phyloP scores from a whole-genome alignment of 192 early-diverging fungal genomes.

The Coemansia sp. region DNA sequence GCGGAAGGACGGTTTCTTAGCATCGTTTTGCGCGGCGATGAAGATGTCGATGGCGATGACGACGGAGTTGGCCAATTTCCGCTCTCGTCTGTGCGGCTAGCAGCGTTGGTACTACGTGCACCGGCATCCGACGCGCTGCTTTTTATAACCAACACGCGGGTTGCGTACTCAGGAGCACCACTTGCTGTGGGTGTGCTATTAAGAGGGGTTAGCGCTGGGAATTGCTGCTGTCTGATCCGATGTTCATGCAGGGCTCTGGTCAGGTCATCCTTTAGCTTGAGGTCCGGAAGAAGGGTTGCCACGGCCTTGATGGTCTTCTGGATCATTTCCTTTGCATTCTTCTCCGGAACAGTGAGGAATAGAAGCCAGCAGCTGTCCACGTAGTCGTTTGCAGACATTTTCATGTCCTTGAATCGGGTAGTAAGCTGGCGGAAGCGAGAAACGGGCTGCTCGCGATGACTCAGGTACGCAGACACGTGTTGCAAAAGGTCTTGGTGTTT shows the following conservation, averaged over 20 bases:
- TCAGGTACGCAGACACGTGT: constrained; percentile 46
- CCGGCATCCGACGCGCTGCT: not conserved
- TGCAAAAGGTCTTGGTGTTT: constrained; percentile 46
- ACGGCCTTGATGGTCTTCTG: constrained; percentile 43
- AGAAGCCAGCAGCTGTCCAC: constrained; percentile 48
- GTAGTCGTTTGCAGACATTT: constrained; percentile 33
- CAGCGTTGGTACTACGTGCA: not conserved
- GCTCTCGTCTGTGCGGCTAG: not conserved
- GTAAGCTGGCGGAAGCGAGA: constrained; percentile 47
- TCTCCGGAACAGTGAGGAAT: constrained; percentile 48
- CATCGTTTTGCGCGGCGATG: not conserved
- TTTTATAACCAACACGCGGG: constrained; percentile 42
- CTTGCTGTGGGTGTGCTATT: not conserved
- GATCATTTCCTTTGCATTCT: constrained; percentile 53
- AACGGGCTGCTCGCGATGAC: constrained; percentile 51
- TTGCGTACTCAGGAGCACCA: not conserved
- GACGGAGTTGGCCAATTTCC: constrained; percentile 12
- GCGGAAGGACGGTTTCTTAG: not conserved
- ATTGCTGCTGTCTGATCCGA: constrained; percentile 50
- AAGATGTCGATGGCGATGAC: constrained; percentile 11
- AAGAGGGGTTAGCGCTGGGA: constrained; percentile 43
- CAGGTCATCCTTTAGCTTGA: constrained; percentile 15
- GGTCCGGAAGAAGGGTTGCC: constrained; percentile 27
- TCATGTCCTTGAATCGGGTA: constrained; percentile 31
- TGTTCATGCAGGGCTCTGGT: constrained; percentile 30